A percentile compares a stretch with the other conserved stretches of the same genome.
Evolutionary conservation across 1,284 basidiomycete genomes (phyloP).

Genomic region (Sanghuangporus weigelae): DNA sequence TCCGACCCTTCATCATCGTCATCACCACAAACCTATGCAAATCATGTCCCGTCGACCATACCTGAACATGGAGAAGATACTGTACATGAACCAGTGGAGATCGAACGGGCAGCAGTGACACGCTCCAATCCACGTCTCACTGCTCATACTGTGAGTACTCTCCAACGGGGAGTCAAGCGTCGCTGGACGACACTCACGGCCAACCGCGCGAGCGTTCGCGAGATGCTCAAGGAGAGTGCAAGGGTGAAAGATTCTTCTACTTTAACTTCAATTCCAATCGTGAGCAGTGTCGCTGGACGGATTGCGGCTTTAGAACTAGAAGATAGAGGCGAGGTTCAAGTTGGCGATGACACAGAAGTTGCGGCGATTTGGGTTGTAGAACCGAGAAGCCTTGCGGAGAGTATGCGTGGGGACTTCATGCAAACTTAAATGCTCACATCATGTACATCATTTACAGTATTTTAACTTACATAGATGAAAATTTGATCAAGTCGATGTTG

Average conservation of each 20-base stretch:
- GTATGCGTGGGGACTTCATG: slow-evolving; percentile 38
- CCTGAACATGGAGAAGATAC: slow-evolving; percentile 1
- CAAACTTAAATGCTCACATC: background rate
- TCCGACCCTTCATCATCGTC: background rate
- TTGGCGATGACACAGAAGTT: slow-evolving; percentile 17
- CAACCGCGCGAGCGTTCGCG: slow-evolving; percentile 70
- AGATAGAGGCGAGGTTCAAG: background rate
- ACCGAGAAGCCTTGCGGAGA: slow-evolving; percentile 70
- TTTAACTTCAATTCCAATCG: background rate
- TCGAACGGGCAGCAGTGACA: slow-evolving; percentile 48
- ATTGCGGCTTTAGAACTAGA: background rate
- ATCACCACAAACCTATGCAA: background rate
- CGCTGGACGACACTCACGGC: slow-evolving; percentile 82
- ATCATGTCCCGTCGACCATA: background rate
- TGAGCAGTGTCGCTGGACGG: slow-evolving; percentile 20
- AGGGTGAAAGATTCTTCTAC: slow-evolving; percentile 12
- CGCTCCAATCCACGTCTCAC: slow-evolving; percentile 56
- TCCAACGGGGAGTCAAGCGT: slow-evolving; percentile 60
- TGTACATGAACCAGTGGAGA: slow-evolving; percentile 25
- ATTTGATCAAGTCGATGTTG: too few species aligned
- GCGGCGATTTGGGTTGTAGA: slow-evolving; percentile 71
- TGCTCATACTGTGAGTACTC: slow-evolving; percentile 63
- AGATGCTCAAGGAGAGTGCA: slow-evolving; percentile 57
- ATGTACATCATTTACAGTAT: background rate
- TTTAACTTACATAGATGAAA: background rate